A percentile compares a stretch with the other conserved stretches of the same genome.
Conservation (phyloP, 1,284 basidiomycete genomes). For the Cutaneotrichosporon sp. region DNA sequence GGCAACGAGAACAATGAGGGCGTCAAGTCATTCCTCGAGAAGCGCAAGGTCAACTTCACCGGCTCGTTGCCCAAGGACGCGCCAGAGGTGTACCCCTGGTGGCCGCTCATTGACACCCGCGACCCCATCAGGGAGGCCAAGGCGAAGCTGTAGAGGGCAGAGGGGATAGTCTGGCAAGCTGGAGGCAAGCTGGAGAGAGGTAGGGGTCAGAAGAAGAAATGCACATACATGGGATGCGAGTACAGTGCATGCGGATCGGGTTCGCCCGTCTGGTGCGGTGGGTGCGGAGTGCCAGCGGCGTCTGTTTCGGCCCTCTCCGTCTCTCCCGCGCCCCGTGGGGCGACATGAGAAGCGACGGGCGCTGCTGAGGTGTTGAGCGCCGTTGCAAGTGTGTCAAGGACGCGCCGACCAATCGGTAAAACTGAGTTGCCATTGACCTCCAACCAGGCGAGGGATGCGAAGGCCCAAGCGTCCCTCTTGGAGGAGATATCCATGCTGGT, state of each 20-base stretch:
- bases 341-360: too few relatives aligned
- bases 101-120: constrained; percentile 15
- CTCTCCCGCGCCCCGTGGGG: too few relatives aligned
- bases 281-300: too few relatives aligned
- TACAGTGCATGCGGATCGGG: too few relatives aligned
- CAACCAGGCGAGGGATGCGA: too few relatives aligned
- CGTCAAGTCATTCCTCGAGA: constrained; percentile 23
- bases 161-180: too few relatives aligned
- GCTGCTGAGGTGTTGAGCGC: background rate
- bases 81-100: constrained; percentile 22
- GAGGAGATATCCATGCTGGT: background rate
- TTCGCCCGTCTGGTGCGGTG: too few relatives aligned
- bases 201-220: too few relatives aligned
- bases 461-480: background rate
- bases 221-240: too few relatives aligned
- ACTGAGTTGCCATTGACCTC: background rate
- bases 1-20: constrained; percentile 24
- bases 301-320: too few relatives aligned
- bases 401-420: background rate
- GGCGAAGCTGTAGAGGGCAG: constrained; percentile 2
- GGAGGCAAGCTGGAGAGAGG: too few relatives aligned
- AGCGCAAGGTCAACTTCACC: constrained; percentile 20
- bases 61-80: constrained; percentile 16
- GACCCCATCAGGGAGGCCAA: constrained; percentile 3
- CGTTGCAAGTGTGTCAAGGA: background rate